Evolutionary conservation across 371 early-diverging fungal species (phyloP).

Genomic region (Chytridium lagenaria): DNA sequence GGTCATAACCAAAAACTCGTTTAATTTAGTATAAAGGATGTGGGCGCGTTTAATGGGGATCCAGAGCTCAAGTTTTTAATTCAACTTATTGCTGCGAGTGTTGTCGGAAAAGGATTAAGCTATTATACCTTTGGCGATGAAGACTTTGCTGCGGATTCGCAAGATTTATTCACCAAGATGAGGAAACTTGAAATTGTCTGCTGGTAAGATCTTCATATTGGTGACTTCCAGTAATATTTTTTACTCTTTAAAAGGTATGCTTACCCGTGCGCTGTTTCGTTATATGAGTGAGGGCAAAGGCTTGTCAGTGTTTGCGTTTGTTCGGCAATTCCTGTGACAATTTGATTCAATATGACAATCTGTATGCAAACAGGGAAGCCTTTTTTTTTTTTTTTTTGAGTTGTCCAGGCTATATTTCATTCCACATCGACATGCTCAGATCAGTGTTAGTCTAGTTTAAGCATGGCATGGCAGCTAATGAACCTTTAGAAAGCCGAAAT

Average conservation of each 20-base stretch:
- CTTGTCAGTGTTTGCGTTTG: neutral
- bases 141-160: conserved; percentile 23
- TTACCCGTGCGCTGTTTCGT: neutral
- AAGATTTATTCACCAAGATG: conserved; percentile 1
- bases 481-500: conserved; percentile 42
- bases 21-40: conserved; percentile 53
- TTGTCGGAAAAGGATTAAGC: conserved; percentile 56
- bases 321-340: neutral
- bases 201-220: neutral
- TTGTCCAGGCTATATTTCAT: too few species aligned
- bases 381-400: conserved; percentile 2
- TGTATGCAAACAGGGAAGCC: neutral
- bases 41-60: conserved; percentile 66
- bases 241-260: neutral
- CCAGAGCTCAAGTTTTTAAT: conserved; percentile 60
- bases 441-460: neutral
- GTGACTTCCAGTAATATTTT: too few species aligned
- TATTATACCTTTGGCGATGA: conserved; percentile 54
- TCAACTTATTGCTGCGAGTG: conserved; percentile 62
- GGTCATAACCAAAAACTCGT: neutral
- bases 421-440: neutral
- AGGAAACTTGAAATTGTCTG: neutral
- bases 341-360: too few species aligned
- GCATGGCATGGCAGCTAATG: neutral
- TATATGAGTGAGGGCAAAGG: neutral